Evolutionary conservation across 2,329 filamentous ascomycete genomes (phyloP), one percentile per base, ranked within the genome.

Genomic region (Knufia petricola): DNA sequence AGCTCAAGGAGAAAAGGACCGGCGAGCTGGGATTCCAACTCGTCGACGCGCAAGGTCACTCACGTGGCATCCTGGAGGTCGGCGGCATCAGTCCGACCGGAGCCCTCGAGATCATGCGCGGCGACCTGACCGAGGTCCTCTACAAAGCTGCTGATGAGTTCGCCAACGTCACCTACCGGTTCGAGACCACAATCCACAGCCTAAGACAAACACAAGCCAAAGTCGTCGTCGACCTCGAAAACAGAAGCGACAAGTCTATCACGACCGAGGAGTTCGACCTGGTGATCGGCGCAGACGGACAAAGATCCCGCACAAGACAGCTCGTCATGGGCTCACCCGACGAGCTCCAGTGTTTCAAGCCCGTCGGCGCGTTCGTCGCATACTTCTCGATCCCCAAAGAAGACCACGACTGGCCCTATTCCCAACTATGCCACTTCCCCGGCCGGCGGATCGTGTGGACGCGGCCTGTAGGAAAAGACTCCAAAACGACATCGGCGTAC

Each of bases 41-140:
- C 26, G 26, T 28, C 12, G 26, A 28, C 12, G 26, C 26, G 6
- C 6, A 6, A 6, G 26, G 12, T 28, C 26, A 12, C 6, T 12
- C 26, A 12, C 26, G 26, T 28, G 26, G 6, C 6, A 12, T 6
- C 6, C 12, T 28, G 6, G 6, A 6, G 6, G 26, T 28, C 12
- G 26, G 12, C 12, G 26, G 26, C 26, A 12, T 12, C 6, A 6
- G 6, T 12, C 12, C 12, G 6, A 28, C 26, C 12, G 26, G 26
- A 28, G 26, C 6, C 6, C 6, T 28, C 12, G 76, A 79, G 60
- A 77, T 79, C 41, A 70, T 79, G 67, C 64, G 76, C 7, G 75
- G 72, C 0, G 72, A 77, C 46, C 53, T 79, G 24, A 70, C 67
- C 10, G 58, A 55, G 1, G 55, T 78, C 1, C 49, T 79, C 0